A percentile compares a stretch with the other conserved stretches of the same genome.
phyloP scores from a whole-genome alignment of 1,139 yeast genomes.

The Taphrina deformans region DNA sequence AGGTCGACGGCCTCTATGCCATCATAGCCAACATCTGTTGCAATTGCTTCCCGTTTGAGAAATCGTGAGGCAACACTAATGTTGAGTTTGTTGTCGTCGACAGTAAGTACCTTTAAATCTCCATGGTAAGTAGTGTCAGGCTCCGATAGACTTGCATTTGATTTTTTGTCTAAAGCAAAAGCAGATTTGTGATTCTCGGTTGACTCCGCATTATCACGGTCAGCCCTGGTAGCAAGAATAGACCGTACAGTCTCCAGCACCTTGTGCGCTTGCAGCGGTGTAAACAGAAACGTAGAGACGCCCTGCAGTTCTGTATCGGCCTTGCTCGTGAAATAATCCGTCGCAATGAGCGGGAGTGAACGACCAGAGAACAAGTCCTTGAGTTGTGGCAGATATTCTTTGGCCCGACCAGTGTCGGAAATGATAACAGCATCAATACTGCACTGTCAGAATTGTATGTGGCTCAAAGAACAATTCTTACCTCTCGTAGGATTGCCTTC shows the following conservation, averaged over 20 bases:
- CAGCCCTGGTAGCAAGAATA: neutral
- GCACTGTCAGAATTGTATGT: neutral
- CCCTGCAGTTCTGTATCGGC: neutral
- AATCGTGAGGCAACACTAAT: conserved; percentile 85
- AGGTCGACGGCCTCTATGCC: conserved; percentile 80
- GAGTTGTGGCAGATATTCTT: neutral
- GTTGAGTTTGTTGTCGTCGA: conserved; percentile 91
- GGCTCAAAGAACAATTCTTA: neutral
- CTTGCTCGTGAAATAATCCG: neutral
- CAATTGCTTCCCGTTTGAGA: conserved; percentile 74
- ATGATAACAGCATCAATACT: neutral
- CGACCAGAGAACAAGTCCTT: neutral
- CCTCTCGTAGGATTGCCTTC: neutral
- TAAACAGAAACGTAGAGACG: neutral
- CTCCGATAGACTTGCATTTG: neutral
- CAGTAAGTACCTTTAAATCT: conserved; percentile 62
- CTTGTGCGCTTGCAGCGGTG: neutral
- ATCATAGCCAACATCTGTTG: conserved; percentile 74
- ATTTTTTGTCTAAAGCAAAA: neutral
- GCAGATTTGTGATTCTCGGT: neutral
- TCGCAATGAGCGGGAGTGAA: neutral
- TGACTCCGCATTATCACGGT: neutral
- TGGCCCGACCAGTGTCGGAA: neutral
- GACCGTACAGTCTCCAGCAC: neutral
- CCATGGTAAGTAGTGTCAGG: neutral